Conservation (phyloP, 106 monocot genomes). For the Dendrobium nobile region DNA sequence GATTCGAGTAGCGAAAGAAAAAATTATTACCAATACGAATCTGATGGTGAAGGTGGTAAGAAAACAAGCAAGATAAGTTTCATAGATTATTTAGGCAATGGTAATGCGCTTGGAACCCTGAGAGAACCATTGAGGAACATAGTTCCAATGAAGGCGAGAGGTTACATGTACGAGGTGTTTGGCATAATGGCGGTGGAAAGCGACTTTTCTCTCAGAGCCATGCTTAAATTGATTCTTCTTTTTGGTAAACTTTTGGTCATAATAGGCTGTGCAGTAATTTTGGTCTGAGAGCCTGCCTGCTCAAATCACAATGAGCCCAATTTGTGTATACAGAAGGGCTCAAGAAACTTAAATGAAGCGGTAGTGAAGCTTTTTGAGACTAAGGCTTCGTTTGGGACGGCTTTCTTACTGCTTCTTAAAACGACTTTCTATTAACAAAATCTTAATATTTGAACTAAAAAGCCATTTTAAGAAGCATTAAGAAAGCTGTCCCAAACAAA, state of each 20-base stretch:
- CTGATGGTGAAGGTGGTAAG: conserved; percentile 29
- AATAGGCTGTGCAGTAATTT: background rate
- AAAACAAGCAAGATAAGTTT: conserved; percentile 46
- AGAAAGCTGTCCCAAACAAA: too few species aligned
- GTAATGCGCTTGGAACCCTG: conserved; percentile 22
- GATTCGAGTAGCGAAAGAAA: conserved; percentile 16
- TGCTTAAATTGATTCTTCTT: background rate
- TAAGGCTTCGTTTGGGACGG: too few species aligned
- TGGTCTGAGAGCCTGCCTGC: background rate
- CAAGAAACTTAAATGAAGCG: background rate
- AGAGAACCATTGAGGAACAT: conserved; percentile 10
- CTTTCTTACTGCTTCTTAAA: too few species aligned
- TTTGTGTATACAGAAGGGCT: background rate
- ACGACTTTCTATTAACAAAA: too few species aligned
- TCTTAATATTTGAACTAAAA: too few species aligned
- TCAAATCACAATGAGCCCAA: background rate
- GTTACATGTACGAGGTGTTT: conserved; percentile 53
- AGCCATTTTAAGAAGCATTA: too few species aligned
- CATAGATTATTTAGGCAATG: conserved; percentile 54
- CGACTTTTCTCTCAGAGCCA: conserved; percentile 26
- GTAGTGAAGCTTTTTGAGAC: background rate
- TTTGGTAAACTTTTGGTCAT: background rate
- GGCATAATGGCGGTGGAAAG: conserved; percentile 63
- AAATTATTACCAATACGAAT: background rate
- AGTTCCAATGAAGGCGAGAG: background rate